phyloP scores from a whole-genome alignment of 2,329 filamentous ascomycete genomes.

The Diaporthe citri region DNA sequence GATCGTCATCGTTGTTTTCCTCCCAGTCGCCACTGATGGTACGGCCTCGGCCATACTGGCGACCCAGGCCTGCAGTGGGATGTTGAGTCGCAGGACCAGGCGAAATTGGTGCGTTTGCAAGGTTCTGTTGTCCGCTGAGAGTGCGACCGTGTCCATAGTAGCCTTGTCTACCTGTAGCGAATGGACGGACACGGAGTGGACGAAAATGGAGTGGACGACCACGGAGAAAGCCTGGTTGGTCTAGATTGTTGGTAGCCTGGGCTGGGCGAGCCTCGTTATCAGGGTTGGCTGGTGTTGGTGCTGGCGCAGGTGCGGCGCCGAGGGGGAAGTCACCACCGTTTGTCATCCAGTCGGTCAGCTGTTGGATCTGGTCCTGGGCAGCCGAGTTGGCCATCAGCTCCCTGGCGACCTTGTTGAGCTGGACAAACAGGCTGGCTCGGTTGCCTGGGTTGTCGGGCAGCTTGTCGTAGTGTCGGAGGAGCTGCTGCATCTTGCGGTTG shows the following conservation, averaged over 20 bases:
- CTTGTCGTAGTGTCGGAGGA: slow-evolving; percentile 35
- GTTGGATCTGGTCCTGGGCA: slow-evolving; percentile 9
- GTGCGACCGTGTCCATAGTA: slow-evolving; percentile 25
- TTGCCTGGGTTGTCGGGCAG: slow-evolving; percentile 35
- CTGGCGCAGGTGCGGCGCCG: neutral
- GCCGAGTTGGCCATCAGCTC: slow-evolving; percentile 29
- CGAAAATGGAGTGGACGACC: too few species aligned
- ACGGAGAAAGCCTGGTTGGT: too few species aligned
- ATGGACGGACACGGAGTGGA: too few species aligned
- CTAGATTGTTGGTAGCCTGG: neutral
- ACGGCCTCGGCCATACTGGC: slow-evolving; percentile 10
- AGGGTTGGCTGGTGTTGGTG: neutral
- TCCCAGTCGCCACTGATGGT: neutral
- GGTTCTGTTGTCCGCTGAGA: neutral
- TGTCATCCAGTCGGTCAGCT: slow-evolving; percentile 37
- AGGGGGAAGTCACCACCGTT: slow-evolving; percentile 33
- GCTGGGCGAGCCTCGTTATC: neutral
- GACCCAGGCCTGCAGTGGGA: too few species aligned
- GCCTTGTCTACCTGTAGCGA: neutral
- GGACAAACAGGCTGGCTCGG: slow-evolving; percentile 30
- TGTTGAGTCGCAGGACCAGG: neutral
- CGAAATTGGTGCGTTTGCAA: too few species aligned
- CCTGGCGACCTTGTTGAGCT: slow-evolving; percentile 35
- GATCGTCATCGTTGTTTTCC: neutral
- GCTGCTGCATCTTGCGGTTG: slow-evolving; percentile 39